Percentiles rank a stretch among this genome's conserved stretches.
phyloP scores from a whole-genome alignment of 805 yeast genomes.

The Starmerella riodocensis region DNA sequence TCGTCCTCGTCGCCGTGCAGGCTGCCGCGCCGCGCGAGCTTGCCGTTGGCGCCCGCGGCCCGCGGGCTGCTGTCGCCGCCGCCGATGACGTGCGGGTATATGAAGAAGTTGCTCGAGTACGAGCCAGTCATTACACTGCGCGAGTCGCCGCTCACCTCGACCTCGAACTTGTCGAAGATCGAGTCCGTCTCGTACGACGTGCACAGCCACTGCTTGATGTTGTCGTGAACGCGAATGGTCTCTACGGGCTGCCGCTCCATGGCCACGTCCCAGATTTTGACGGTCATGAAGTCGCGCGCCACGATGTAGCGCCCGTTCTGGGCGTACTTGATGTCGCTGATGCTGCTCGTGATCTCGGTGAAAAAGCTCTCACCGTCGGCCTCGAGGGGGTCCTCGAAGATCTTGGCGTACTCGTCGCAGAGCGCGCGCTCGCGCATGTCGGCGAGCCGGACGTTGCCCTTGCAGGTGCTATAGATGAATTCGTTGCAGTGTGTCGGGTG shows the following conservation, averaged over 20 bases:
- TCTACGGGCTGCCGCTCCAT: constrained; percentile 93
- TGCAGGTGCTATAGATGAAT: constrained; percentile 89
- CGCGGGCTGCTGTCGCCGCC: not conserved
- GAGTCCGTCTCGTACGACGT: constrained; percentile 98
- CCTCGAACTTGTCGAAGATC: constrained; percentile 95
- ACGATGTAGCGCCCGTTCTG: constrained; percentile 88
- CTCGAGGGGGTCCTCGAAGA: constrained; percentile 86
- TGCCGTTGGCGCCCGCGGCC: constrained; percentile 8
- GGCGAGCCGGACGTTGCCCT: constrained; percentile 87
- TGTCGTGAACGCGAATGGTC: constrained; percentile 92
- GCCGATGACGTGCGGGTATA: constrained; percentile 64
- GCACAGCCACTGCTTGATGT: constrained; percentile 79
- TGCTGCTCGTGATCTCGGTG: constrained; percentile 90
- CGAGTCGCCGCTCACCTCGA: constrained; percentile 86
- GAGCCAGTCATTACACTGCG: constrained; percentile 91
- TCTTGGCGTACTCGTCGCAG: constrained; percentile 71
- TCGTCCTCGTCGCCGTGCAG: not conserved
- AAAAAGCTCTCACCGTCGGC: constrained; percentile 89
- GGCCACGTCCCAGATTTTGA: constrained; percentile 94
- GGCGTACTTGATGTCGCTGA: constrained; percentile 85
- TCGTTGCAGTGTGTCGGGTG: constrained; percentile 86
- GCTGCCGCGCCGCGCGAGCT: constrained; percentile 19
- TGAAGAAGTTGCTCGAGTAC: constrained; percentile 92
- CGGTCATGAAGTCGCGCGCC: constrained; percentile 94
- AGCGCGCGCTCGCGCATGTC: constrained; percentile 94